Conservation (phyloP, 2,329 filamentous ascomycete species). For the Fusarium sp. region DNA sequence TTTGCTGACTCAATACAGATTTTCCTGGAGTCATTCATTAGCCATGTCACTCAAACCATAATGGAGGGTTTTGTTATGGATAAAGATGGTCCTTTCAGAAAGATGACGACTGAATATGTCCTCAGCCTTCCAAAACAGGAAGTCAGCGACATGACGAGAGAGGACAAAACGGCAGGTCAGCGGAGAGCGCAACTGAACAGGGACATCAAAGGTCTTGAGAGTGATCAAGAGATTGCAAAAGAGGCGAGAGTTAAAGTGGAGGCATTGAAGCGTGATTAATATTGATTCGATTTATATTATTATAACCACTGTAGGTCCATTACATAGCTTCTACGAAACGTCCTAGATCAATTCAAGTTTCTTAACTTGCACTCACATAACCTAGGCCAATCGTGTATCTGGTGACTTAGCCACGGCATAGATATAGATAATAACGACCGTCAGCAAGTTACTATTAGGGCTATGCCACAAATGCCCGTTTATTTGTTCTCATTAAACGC, state of each 20-base stretch:
- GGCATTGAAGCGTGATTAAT: background rate
- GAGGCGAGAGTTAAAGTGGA: background rate
- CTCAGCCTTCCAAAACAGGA: background rate
- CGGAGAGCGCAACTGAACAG: background rate
- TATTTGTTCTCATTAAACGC: background rate
- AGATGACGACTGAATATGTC: background rate
- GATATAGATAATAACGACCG: background rate
- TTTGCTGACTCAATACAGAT: background rate
- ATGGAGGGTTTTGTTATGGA: background rate
- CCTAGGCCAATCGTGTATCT: background rate
- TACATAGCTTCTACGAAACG: background rate
- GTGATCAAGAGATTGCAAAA: background rate
- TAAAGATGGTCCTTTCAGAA: background rate
- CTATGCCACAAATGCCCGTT: too few species aligned
- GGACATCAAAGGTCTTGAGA: background rate
- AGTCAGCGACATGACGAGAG: background rate
- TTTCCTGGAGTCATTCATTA: background rate
- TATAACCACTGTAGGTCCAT: too few species aligned
- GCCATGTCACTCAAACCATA: background rate
- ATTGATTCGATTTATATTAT: background rate
- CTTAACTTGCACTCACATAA: background rate
- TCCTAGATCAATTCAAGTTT: background rate
- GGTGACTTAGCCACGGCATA: rapidly evolving
- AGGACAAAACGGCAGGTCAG: background rate
- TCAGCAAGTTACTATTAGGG: background rate